Conservation (phyloP, 768 basidiomycete genomes). For the Lactifluus piperatus region DNA sequence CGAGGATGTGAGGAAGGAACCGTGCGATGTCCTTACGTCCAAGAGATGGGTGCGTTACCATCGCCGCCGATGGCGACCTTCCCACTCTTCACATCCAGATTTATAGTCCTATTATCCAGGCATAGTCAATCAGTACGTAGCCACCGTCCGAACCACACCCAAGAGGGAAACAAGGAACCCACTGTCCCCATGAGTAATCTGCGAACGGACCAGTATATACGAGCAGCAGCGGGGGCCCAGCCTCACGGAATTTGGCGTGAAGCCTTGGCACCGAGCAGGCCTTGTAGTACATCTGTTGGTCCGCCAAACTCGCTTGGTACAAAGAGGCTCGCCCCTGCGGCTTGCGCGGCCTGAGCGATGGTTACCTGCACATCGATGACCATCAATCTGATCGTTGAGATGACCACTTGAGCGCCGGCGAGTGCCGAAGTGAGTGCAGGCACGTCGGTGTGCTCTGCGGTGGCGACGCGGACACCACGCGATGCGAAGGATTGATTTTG, state of each 20-base stretch:
- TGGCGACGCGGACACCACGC: constrained; percentile 10
- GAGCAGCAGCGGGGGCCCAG: constrained; percentile 16
- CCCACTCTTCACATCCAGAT: constrained; percentile 9
- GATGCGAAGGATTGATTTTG: constrained; percentile 5
- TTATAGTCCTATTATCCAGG: background rate
- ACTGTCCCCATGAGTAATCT: constrained; percentile 13
- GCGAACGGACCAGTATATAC: constrained; percentile 19
- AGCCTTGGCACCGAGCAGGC: constrained; percentile 9
- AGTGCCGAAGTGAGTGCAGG: constrained; percentile 15
- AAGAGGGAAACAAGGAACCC: background rate
- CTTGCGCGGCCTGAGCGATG: constrained; percentile 18
- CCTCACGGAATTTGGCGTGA: constrained; percentile 11
- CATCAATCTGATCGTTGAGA: constrained; percentile 8
- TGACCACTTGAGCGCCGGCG: constrained; percentile 14
- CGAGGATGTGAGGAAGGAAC: constrained; percentile 20
- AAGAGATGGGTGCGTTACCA: constrained; percentile 17
- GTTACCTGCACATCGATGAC: constrained; percentile 10
- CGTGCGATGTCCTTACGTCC: constrained; percentile 19
- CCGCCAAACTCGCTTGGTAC: constrained; percentile 25
- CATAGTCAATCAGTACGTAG: background rate
- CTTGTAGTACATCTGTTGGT: constrained; percentile 11
- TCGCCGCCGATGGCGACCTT: constrained; percentile 17
- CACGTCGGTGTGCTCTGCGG: constrained; percentile 8
- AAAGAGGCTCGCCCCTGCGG: constrained; percentile 18
- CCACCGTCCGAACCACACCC: background rate